A percentile compares a stretch with the other conserved stretches of the same genome.
These are phyloP conservation scores for Echria macrotheca DNA, from an alignment of 495 filamentous ascomycete genomes.

Conservation along the genomic window DNA sequence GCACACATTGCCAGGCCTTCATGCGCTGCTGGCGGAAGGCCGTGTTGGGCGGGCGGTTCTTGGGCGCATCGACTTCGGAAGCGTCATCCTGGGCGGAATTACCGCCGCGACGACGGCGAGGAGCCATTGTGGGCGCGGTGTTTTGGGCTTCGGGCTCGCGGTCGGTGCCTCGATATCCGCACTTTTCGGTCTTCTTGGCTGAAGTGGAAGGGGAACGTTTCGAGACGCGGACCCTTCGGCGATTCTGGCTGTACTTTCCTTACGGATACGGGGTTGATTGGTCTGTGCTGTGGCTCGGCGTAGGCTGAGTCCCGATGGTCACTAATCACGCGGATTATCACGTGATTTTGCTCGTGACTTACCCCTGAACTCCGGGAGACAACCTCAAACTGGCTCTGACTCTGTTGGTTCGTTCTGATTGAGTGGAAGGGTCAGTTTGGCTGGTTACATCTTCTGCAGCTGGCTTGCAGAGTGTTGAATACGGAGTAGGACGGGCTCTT, in stretches of 20 bases:
- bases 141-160: conserved; percentile 5
- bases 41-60: conserved; percentile 33
- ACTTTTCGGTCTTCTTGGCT: conserved; percentile 2
- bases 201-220: conserved; percentile 22
- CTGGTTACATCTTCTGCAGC: too few species aligned
- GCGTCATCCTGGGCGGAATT: conserved; percentile 18
- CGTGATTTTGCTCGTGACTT: too few species aligned
- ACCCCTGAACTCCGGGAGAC: too few species aligned
- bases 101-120: conserved; percentile 30
- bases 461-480: too few species aligned
- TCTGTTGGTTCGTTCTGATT: too few species aligned
- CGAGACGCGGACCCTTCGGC: conserved; percentile 27
- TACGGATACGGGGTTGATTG: conserved; percentile 13
- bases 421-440: too few species aligned
- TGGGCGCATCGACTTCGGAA: conserved; percentile 22
- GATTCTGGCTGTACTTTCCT: too few species aligned
- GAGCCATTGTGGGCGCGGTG: conserved; percentile 25
- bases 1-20: conserved; percentile 34
- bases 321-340: not conserved
- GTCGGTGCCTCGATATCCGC: conserved; percentile 5
- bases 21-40: conserved; percentile 36
- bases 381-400: too few species aligned
- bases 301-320: conserved; percentile 22
- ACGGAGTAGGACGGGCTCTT: too few species aligned
- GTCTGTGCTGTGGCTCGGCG: conserved; percentile 27